Conservation (phyloP, 352 stramenopile genomes). For the Pythium phragmiticola region DNA sequence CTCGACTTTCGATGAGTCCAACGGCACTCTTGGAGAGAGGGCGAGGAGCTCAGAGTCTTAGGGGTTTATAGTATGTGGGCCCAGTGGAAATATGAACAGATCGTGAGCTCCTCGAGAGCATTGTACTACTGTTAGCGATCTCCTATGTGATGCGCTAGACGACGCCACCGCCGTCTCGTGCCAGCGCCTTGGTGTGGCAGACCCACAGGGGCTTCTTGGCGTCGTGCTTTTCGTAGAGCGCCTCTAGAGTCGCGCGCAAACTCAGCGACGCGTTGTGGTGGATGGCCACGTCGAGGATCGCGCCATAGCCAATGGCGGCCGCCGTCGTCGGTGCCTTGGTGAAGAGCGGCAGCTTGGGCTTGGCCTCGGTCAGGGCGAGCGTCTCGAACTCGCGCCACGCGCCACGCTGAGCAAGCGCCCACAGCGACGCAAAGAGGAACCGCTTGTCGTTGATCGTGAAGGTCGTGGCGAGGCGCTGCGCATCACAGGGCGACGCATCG, state of each 20-base stretch:
- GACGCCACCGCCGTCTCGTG: conserved; percentile 5
- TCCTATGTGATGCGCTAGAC: not conserved
- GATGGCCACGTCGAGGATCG: conserved; percentile 65
- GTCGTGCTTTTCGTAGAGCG: conserved; percentile 52
- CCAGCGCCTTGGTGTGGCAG: conserved; percentile 29
- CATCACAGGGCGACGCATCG: conserved; percentile 2
- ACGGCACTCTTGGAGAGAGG: too few species aligned
- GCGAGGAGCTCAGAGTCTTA: too few species aligned
- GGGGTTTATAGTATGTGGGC: too few species aligned
- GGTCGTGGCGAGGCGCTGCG: conserved; percentile 33
- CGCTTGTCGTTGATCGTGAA: conserved; percentile 56
- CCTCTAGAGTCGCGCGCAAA: conserved; percentile 46
- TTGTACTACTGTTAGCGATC: not conserved
- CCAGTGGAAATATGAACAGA: too few species aligned
- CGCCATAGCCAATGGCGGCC: conserved; percentile 59
- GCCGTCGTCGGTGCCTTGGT: conserved; percentile 35
- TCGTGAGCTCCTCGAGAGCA: too few species aligned
- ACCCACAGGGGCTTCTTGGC: conserved; percentile 46
- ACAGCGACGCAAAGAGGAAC: conserved; percentile 49
- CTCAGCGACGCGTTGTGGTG: conserved; percentile 42
- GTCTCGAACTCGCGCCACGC: conserved; percentile 59
- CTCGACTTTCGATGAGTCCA: conserved; percentile 38
- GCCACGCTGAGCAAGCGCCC: conserved; percentile 40
- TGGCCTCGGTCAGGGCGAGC: conserved; percentile 38
- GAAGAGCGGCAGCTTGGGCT: conserved; percentile 31